Evolutionary conservation across 495 filamentous ascomycete genomes (phyloP).

Genomic region (Aspergillus funiculosus): DNA sequence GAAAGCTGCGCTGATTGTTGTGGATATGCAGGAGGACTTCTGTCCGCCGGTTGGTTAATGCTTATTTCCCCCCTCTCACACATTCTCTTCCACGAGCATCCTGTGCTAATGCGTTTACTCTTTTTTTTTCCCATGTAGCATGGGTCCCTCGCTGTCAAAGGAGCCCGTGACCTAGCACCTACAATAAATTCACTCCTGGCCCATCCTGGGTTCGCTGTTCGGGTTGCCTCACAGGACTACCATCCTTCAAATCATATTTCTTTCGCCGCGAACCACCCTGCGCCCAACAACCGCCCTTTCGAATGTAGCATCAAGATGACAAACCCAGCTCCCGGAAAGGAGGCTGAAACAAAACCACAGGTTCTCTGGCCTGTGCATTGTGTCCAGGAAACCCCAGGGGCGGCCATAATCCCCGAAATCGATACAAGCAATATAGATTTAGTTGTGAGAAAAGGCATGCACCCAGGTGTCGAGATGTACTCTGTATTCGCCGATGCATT

Average conservation of each 20-base stretch:
- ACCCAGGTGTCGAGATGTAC: constrained; percentile 81
- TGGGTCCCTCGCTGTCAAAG: constrained; percentile 72
- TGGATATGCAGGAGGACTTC: constrained; percentile 96
- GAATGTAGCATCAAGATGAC: constrained; percentile 52
- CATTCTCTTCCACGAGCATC: not conserved
- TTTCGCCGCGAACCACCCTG: constrained; percentile 73
- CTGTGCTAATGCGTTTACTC: not conserved
- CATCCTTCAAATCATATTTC: constrained; percentile 84
- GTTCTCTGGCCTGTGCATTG: constrained; percentile 89
- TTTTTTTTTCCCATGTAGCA: constrained; percentile 33
- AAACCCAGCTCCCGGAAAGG: constrained; percentile 58
- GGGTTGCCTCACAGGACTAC: constrained; percentile 83
- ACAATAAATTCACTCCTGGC: constrained; percentile 70
- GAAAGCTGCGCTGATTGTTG: constrained; percentile 62
- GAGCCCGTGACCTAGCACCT: constrained; percentile 62
- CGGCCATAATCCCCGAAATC: constrained; percentile 70
- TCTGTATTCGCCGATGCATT: constrained; percentile 78
- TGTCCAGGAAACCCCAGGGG: constrained; percentile 66
- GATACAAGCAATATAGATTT: constrained; percentile 52
- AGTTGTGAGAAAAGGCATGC: constrained; percentile 71
- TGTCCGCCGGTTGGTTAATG: constrained; percentile 64
- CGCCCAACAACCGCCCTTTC: constrained; percentile 62
- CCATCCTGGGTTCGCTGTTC: constrained; percentile 60
- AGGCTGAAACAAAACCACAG: constrained; percentile 56
- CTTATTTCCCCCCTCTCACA: not conserved